phyloP scores from a whole-genome alignment of 805 yeast genomes.

The Clavispora vitiphila region DNA sequence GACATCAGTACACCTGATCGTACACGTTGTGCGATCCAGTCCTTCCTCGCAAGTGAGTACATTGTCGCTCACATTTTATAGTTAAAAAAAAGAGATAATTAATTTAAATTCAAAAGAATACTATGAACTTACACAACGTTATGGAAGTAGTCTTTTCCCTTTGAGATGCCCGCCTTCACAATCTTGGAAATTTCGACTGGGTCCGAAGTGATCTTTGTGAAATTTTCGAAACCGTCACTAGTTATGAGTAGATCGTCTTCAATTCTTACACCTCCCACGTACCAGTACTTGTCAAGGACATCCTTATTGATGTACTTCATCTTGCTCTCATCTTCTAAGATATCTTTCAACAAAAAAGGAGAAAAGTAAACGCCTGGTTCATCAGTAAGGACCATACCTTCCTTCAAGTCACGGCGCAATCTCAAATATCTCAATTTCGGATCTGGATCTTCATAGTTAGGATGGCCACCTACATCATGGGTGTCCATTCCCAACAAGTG shows the following conservation, averaged over 20 bases:
- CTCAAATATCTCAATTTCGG: slow-evolving; percentile 74
- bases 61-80: too few species aligned
- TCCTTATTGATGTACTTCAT: slow-evolving; percentile 56
- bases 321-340: slow-evolving; percentile 44
- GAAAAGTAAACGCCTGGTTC: slow-evolving; percentile 96
- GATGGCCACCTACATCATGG: slow-evolving; percentile 89
- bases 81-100: too few species aligned
- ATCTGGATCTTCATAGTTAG: slow-evolving; percentile 82
- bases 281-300: slow-evolving; percentile 71
- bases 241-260: slow-evolving; percentile 90
- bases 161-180: slow-evolving; percentile 63
- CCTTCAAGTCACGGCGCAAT: slow-evolving; percentile 64
- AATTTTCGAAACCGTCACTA: slow-evolving; percentile 67
- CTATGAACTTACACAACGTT: slow-evolving; percentile 24
- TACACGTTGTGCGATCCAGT: background rate
- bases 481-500: slow-evolving; percentile 93
- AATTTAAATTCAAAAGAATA: background rate
- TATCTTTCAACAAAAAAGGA: slow-evolving; percentile 68
- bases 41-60: background rate
- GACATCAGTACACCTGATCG: background rate
- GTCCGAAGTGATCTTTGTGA: slow-evolving; percentile 81
- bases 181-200: slow-evolving; percentile 76
- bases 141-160: slow-evolving; percentile 64
- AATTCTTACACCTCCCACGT: slow-evolving; percentile 95
- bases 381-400: slow-evolving; percentile 84